Conservation (phyloP, 2,329 filamentous ascomycete species). For the Didymella lethalis region DNA sequence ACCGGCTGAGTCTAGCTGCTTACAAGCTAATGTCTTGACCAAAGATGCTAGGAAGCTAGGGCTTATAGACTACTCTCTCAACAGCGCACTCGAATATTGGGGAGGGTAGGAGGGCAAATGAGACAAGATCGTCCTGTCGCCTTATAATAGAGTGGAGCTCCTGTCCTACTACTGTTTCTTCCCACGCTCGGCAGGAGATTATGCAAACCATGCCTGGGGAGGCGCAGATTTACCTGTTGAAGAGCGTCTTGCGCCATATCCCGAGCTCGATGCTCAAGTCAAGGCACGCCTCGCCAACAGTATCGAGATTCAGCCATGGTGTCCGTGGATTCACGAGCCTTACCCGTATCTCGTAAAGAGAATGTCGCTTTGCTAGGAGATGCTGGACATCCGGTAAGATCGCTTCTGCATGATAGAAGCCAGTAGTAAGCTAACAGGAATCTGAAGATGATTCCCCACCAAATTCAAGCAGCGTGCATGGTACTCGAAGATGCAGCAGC, state of each 20-base stretch:
- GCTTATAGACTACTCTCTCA: constrained; percentile 67
- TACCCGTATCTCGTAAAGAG: constrained; percentile 65
- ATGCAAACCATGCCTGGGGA: constrained; percentile 67
- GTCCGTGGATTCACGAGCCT: constrained; percentile 68
- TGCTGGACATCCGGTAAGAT: constrained; percentile 67
- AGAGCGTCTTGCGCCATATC: constrained; percentile 68
- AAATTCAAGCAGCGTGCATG: constrained; percentile 74
- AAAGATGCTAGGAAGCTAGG: constrained; percentile 66
- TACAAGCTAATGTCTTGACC: constrained; percentile 71
- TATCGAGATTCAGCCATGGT: constrained; percentile 69
- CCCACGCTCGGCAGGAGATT: constrained; percentile 66
- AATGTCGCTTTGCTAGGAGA: constrained; percentile 69
- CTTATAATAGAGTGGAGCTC: constrained; percentile 70
- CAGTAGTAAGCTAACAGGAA: neutral
- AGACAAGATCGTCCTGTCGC: constrained; percentile 74
- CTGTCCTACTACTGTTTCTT: constrained; percentile 77
- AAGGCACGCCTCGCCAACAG: constrained; percentile 66
- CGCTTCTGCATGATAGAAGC: too few relatives aligned
- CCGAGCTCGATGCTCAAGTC: constrained; percentile 66
- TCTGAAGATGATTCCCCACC: constrained; percentile 69
- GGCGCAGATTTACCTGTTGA: constrained; percentile 60
- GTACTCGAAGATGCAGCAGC: constrained; percentile 72
- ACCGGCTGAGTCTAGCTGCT: constrained; percentile 67
- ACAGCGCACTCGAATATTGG: constrained; percentile 73
- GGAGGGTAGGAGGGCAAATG: constrained; percentile 68